These are phyloP conservation scores for Magnusiomyces sp. DNA, from an alignment of 1,139 yeast genomes.

Conservation along the genomic window DNA sequence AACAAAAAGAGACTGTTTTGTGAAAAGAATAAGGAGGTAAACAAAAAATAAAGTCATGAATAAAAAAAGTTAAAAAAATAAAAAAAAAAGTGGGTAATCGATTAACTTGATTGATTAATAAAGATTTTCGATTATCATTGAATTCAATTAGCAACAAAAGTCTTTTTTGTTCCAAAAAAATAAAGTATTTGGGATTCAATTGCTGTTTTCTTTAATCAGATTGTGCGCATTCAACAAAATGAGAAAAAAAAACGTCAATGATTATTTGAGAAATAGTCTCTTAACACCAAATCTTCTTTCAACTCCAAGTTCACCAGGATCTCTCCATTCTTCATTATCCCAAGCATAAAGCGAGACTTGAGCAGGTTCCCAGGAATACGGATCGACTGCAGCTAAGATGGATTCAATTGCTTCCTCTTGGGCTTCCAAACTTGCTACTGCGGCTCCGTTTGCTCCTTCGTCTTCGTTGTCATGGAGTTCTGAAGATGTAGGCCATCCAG, in stretches of 20 bases:
- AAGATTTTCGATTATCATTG: too few relatives aligned
- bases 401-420: slow-evolving; percentile 47
- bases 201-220: too few relatives aligned
- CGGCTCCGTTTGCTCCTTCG: slow-evolving; percentile 38
- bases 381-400: slow-evolving; percentile 18
- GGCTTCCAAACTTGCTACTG: slow-evolving; percentile 48
- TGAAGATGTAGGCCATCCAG: slow-evolving; percentile 60
- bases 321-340: slow-evolving; percentile 24
- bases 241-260: slow-evolving; percentile 4
- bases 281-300: slow-evolving; percentile 24
- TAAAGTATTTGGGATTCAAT: too few relatives aligned
- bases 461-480: slow-evolving; percentile 32
- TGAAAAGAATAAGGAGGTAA: too few relatives aligned
- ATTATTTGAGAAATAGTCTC: slow-evolving; percentile 10
- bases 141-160: too few relatives aligned
- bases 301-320: slow-evolving; percentile 21
- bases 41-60: too few relatives aligned
- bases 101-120: too few relatives aligned
- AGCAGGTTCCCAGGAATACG: slow-evolving; percentile 11
- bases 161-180: too few relatives aligned
- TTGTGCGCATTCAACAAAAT: background rate
- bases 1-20: too few relatives aligned
- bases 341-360: slow-evolving; percentile 17
- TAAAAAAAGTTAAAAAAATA: too few relatives aligned
- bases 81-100: too few relatives aligned